These are phyloP conservation scores for bread wheat (Triticum aestivum) DNA, from an alignment of 176 grass and related monocot genomes.

Conservation along the genomic window IWGSC_CS_RefSeq_v2.1 NC_057808.1:393493165-393493664, in stretches of 20 bases:
- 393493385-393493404: background rate
- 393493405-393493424: conserved; percentile 1
- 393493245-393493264: background rate
- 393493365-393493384: background rate
- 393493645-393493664: background rate
- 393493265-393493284: background rate
- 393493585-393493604: background rate
- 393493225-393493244: background rate
- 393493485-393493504: background rate
- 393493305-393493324: background rate
- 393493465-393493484: background rate
- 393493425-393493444: background rate
- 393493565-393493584: background rate
- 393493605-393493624: background rate
- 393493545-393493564: background rate
- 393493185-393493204: background rate
- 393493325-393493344: background rate
- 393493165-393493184: background rate
- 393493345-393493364: background rate
- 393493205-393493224: background rate
- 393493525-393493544: background rate
- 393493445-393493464: too few species aligned
- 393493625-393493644: background rate
- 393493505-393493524: background rate
- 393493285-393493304: background rate